Percentiles rank a stretch among this genome's conserved stretches.
phyloP scores from a whole-genome alignment of 2,329 filamentous ascomycete species.

The Calonectria pauciramosa region DNA sequence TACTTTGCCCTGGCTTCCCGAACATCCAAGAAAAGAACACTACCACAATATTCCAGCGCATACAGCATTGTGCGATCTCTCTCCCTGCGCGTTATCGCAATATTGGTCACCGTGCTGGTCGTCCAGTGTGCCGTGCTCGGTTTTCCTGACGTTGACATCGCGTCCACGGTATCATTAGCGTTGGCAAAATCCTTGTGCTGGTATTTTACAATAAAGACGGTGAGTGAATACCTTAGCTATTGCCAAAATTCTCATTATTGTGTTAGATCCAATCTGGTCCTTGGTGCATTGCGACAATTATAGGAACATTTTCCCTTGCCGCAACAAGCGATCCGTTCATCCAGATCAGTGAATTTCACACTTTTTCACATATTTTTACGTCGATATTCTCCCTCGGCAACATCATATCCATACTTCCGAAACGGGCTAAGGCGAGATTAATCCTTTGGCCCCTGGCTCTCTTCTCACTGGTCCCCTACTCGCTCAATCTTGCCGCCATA shows the following conservation, averaged over 20 bases:
- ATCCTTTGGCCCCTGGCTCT: slow-evolving; percentile 50
- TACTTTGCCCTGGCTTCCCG: not conserved
- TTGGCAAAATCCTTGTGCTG: slow-evolving; percentile 50
- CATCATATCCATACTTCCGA: slow-evolving; percentile 48
- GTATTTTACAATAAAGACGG: slow-evolving; percentile 51
- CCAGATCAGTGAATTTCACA: slow-evolving; percentile 44
- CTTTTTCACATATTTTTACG: slow-evolving; percentile 42
- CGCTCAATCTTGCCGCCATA: slow-evolving; percentile 47
- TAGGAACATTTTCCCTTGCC: slow-evolving; percentile 51
- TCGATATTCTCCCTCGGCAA: slow-evolving; percentile 52
- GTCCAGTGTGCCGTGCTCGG: not conserved
- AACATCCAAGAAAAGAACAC: not conserved
- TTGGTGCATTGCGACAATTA: slow-evolving; percentile 47
- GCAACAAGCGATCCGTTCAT: slow-evolving; percentile 46
- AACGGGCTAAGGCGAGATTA: slow-evolving; percentile 41
- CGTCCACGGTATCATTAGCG: slow-evolving; percentile 32
- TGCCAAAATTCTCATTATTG: not conserved
- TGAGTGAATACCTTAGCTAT: slow-evolving; percentile 33
- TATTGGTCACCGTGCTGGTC: not conserved
- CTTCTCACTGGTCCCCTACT: slow-evolving; percentile 48
- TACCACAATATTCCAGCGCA: not conserved
- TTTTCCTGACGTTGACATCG: not conserved
- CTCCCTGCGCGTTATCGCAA: not conserved
- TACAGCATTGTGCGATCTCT: not conserved
- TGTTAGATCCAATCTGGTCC: slow-evolving; percentile 17